Base-by-base conservation (phyloP, 208 protist species). In the Cochliopodium minus region DNA sequence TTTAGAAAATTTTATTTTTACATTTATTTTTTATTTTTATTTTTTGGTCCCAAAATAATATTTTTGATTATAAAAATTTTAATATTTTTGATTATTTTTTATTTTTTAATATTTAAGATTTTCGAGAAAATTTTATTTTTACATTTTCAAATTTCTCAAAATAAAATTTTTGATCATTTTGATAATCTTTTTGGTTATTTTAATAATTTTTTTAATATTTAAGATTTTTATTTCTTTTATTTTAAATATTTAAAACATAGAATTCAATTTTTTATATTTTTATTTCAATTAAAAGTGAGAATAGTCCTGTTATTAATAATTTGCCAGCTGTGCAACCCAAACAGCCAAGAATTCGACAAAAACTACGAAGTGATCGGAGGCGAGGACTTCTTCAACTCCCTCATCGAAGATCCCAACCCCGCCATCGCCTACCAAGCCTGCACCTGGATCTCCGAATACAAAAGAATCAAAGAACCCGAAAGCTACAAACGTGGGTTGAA, bases 141-240 rank as follows among this genome's bases (percentile, higher is more conserved):
- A 58, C 57, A 15, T 58, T 52, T 58, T 58, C 23, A 58, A 58
- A 34, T 58, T 58, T 54, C n/a, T 58, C 57, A 58, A 34, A 58
- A 58, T 54, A 34, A 58, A 58, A 15, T 58, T 52, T 58, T 54
- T 58, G 49, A 58, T 58, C 57, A 58, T 54, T 58, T 58, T 15
- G 49, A 58, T 58, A 43, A 58, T 15, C 57, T 58, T 58, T 30
- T 58, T 54, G 13, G n/a, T 52, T 49, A 15, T 15, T 58, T 58
- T 49, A 58, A n/a, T 15, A n/a, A 15, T 58, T 23, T 49, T 58
- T 23, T 58, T 49, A 58, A n/a, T 58, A n/a, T 54, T 49, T 58
- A n/a, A 58, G 17, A 58, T 49, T 54, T 23, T 58, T 49, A 58
- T 49, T 58, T 49, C 15, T 23, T 54, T 49, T 43, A n/a, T 43